A percentile compares a stretch with the other conserved stretches of the same genome.
phyloP scores from a whole-genome alignment of 306 rosid species.

The Malus orientalis region DNA sequence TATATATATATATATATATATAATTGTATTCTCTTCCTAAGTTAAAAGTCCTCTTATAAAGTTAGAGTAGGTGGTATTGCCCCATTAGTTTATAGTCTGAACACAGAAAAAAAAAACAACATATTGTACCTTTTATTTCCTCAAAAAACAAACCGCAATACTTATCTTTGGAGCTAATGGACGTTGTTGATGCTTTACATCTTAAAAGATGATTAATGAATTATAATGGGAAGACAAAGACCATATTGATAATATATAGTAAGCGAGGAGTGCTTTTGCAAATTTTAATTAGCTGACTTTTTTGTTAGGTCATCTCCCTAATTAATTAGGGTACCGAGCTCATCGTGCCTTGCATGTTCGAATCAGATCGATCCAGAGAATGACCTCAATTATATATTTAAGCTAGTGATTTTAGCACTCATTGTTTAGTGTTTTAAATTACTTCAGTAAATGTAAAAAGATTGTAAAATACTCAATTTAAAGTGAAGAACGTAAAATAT shows the following conservation, averaged over 20 bases:
- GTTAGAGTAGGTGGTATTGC: neutral
- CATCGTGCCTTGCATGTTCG: neutral
- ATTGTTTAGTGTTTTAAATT: too few relatives aligned
- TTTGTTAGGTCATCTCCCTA: neutral
- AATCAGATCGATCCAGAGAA: neutral
- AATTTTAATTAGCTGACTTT: neutral
- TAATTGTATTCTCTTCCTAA: too few relatives aligned
- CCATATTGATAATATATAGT: neutral
- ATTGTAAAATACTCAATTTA: too few relatives aligned
- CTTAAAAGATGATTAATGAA: neutral
- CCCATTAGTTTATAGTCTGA: neutral
- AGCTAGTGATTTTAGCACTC: too few relatives aligned
- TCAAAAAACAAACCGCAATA: neutral
- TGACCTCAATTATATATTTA: neutral
- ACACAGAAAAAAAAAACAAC: neutral
- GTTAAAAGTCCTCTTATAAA: neutral
- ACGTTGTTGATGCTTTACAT: neutral
- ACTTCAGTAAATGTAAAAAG: too few relatives aligned
- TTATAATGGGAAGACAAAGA: neutral
- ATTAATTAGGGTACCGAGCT: neutral
- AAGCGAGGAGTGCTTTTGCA: neutral
- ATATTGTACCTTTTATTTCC: neutral
- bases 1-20: too few relatives aligned
- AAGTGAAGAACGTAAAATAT: too few relatives aligned
- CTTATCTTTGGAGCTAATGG: neutral